Conservation (phyloP, 2,329 filamentous ascomycete species). For the Trichocomaceae sp. region DNA sequence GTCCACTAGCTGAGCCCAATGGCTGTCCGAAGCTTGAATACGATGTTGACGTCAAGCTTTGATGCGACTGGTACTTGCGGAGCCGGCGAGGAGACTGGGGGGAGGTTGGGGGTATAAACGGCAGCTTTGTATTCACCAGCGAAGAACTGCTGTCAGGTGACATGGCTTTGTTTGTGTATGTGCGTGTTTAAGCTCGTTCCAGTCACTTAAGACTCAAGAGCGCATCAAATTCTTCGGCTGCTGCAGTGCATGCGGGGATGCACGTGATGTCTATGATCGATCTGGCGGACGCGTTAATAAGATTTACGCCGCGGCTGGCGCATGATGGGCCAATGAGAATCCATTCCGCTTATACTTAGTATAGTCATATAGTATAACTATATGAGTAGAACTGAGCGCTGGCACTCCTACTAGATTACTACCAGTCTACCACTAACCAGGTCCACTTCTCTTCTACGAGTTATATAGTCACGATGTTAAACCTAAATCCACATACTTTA, state of each 20-base stretch:
- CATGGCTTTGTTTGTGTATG: constrained; percentile 1
- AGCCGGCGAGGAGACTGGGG: constrained; percentile 58
- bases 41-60: constrained; percentile 53
- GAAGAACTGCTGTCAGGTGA: constrained; percentile 20
- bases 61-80: constrained; percentile 69
- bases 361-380: no score
- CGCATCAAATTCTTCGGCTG: not conserved
- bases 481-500: no score
- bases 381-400: no score
- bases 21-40: constrained; percentile 44
- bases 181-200: not conserved
- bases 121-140: constrained; percentile 15
- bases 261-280: no score
- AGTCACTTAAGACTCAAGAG: not conserved
- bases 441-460: no score
- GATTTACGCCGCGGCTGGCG: no score
- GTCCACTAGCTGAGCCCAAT: constrained; percentile 12
- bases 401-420: no score
- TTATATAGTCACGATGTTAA: no score
- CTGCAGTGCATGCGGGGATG: not conserved
- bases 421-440: no score
- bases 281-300: not conserved
- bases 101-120: constrained; percentile 17
- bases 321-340: not conserved
- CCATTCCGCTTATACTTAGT: no score